Evolutionary conservation across 495 filamentous ascomycete genomes (phyloP), one percentile per base, ranked within the genome.

Genomic region (Saxophila tyrrhenica): DNA sequence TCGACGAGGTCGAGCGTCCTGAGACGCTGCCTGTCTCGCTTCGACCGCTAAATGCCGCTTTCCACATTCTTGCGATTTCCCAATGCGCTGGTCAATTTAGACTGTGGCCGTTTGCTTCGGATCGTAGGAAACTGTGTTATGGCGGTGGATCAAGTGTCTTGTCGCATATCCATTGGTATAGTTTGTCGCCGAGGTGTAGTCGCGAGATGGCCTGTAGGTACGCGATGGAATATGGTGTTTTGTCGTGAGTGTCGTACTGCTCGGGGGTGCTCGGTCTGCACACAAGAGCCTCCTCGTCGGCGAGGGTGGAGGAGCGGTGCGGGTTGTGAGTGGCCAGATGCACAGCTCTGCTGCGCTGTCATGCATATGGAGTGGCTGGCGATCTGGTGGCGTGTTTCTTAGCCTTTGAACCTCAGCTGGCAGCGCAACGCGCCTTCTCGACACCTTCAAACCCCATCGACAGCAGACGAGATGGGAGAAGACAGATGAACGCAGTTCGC

Each of bases 21-120:
- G 52, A 41, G 10, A 42, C 51, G 53, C 52, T 56, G 42, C 54
- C 58, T 13, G 45, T 57, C 50, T 61, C 58, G 46, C 58, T 61
- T 29, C 54, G 53, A 22, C 58, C 58, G 25, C 21, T 53, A 46
- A 61, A 61, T 11, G 55, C 55, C 23, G 58, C 54, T 42, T 57
- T 61, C 58, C 58, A 61, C 58, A 61, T 61, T 16, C 43, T 56
- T n/a, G 19, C n/a, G 41, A 17, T 35, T 7, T 35, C 5, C 29
- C 29, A 13, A 35, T 35, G 29, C 13, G 29, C 13, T 35, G 29
- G 29, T 35, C 13, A n/a, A n/a, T 35, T 13, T 35, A 35, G 29
- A 7, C 13, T 5, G 7, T 35, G 29, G 29, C 29, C 13, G 29
- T 35, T 35, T 35, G 29, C 29, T 5, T 13, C 7, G 7, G 29